Percentiles rank a stretch among this genome's conserved stretches.
Conservation (phyloP, 139 green algal genomes). For the Tetraselmis chui region DNA sequence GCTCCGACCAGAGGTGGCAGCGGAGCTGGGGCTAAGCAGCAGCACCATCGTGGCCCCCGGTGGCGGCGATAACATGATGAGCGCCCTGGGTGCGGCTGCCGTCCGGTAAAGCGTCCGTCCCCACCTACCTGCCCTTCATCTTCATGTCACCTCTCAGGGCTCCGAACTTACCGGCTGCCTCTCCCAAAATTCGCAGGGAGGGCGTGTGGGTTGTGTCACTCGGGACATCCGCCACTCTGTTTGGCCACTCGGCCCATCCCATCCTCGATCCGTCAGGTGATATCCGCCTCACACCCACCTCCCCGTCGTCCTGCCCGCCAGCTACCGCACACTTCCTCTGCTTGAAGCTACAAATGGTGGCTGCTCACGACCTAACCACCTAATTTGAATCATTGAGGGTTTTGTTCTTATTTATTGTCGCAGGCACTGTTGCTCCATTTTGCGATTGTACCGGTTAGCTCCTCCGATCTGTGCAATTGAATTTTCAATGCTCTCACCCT, state of each 20-base stretch:
- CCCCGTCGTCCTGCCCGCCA: no score
- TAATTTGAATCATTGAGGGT: no score
- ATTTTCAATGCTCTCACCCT: neutral
- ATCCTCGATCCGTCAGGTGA: slow-evolving; percentile 59
- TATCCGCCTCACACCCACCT: neutral
- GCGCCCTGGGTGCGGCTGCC: slow-evolving; percentile 56
- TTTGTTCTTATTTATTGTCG: no score
- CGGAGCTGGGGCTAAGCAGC: slow-evolving; percentile 42
- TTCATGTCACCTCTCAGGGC: no score
- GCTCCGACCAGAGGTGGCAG: slow-evolving; percentile 40
- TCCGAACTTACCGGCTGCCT: neutral
- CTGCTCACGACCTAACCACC: no score
- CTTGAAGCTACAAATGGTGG: no score
- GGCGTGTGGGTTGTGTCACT: slow-evolving; percentile 61
- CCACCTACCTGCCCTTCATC: neutral
- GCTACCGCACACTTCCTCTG: no score
- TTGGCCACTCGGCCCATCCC: slow-evolving; percentile 49
- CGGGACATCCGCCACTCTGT: slow-evolving; percentile 79
- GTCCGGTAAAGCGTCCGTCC: slow-evolving; percentile 12
- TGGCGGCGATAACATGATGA: slow-evolving; percentile 80
- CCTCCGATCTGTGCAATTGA: neutral
- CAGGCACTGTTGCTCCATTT: slow-evolving; percentile 60
- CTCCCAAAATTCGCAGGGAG: neutral
- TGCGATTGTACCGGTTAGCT: slow-evolving; percentile 62
- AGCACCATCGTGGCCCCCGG: slow-evolving; percentile 56